These are phyloP conservation scores for Pistacia vera DNA, from an alignment of 345 rosid species.

Conservation along the genomic window DNA sequence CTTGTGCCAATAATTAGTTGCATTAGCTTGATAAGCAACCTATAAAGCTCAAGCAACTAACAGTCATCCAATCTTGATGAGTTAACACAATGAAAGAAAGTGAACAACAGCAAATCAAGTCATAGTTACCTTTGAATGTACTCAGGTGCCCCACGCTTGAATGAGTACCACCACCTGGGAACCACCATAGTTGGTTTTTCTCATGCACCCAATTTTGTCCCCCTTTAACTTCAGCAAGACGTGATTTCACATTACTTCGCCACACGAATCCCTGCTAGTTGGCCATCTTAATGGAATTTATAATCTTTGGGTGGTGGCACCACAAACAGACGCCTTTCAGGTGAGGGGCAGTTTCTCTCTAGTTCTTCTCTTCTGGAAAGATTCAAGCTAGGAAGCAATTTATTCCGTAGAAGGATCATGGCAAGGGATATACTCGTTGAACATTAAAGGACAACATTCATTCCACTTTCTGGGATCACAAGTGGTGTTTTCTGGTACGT, in stretches of 20 bases:
- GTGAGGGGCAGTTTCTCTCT: constrained; percentile 90
- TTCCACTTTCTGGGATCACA: constrained; percentile 47
- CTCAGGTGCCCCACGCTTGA: constrained; percentile 91
- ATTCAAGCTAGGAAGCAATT: constrained; percentile 59
- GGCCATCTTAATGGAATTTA: constrained; percentile 93
- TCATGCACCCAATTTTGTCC: constrained; percentile 98
- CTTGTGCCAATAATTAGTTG: background rate
- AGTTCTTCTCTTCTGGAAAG: constrained; percentile 76
- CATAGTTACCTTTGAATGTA: constrained; percentile 74
- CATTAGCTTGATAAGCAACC: background rate
- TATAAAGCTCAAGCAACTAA: background rate
- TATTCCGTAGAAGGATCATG: constrained; percentile 56
- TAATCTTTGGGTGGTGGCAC: constrained; percentile 91
- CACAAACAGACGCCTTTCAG: constrained; percentile 79
- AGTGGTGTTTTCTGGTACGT: constrained; percentile 56
- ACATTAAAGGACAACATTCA: constrained; percentile 58
- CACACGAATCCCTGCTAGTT: constrained; percentile 81
- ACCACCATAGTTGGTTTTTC: constrained; percentile 80
- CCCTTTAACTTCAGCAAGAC: constrained; percentile 84
- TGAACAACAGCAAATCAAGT: background rate
- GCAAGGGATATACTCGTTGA: constrained; percentile 88
- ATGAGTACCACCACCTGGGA: constrained; percentile 98
- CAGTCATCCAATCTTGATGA: background rate
- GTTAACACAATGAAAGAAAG: background rate
- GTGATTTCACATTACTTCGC: constrained; percentile 95